These are phyloP conservation scores for Hymenochaete sp. DNA, from an alignment of 1,284 basidiomycete genomes.

Conservation along the genomic window DNA sequence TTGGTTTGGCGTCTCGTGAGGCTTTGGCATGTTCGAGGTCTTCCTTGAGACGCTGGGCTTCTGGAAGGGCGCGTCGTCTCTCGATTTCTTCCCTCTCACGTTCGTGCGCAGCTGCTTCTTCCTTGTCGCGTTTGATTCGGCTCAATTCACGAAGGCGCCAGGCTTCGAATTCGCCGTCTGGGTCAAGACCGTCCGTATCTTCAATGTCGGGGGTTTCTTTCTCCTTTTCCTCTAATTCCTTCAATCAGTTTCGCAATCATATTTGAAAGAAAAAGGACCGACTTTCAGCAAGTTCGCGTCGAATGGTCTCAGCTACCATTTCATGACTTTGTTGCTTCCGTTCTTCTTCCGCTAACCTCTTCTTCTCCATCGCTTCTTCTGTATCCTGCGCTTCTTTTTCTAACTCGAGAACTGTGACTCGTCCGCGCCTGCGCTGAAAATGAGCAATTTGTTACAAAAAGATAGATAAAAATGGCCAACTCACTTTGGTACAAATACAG, in stretches of 20 bases:
- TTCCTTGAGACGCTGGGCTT: conserved; percentile 84
- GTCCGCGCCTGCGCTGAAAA: conserved; percentile 47
- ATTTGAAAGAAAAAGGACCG: conserved; percentile 22
- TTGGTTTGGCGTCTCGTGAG: conserved; percentile 73
- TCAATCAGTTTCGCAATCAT: conserved; percentile 3
- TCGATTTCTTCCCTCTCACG: conserved; percentile 87
- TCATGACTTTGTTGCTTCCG: conserved; percentile 74
- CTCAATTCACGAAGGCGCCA: conserved; percentile 92
- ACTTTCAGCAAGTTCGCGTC: conserved; percentile 79
- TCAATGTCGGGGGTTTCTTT: conserved; percentile 81
- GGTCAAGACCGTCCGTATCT: conserved; percentile 91
- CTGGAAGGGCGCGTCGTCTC: conserved; percentile 81
- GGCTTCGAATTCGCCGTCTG: conserved; percentile 86
- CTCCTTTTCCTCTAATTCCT: conserved; percentile 69
- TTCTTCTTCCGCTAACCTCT: conserved; percentile 60
- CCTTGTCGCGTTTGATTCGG: conserved; percentile 86
- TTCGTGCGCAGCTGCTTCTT: conserved; percentile 70
- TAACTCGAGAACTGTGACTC: conserved; percentile 57
- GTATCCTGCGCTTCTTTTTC: conserved; percentile 59
- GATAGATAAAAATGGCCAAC: conserved; percentile 21
- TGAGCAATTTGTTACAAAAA: background rate
- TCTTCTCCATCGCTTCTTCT: conserved; percentile 56
- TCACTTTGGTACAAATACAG: conserved; percentile 87
- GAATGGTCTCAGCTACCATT: conserved; percentile 82
- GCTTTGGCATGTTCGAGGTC: conserved; percentile 82